Conservation (phyloP, 345 rosid genomes). For the Camelina sativa region DNA sequence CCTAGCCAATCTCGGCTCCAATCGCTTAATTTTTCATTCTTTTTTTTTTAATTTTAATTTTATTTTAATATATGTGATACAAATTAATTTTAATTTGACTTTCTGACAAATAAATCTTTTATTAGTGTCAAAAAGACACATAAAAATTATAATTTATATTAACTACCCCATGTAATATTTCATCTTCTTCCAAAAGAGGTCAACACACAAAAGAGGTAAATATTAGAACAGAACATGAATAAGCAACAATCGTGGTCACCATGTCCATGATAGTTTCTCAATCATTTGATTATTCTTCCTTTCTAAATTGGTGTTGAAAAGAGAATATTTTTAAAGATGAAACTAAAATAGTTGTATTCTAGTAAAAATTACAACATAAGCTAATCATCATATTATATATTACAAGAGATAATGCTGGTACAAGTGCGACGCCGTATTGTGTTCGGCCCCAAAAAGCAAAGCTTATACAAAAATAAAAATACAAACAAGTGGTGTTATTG, state of each 20-base stretch:
- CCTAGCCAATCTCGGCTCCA: conserved; percentile 31
- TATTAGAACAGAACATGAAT: neutral
- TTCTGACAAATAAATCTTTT: neutral
- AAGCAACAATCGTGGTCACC: neutral
- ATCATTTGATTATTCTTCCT: neutral
- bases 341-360: neutral
- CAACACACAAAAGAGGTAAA: neutral
- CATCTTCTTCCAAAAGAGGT: neutral
- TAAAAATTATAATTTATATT: neutral
- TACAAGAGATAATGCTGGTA: neutral
- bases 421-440: conserved; percentile 11
- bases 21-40: conserved; percentile 36
- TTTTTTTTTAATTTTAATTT: neutral
- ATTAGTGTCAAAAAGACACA: conserved; percentile 8
- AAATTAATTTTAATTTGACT: conserved; percentile 34
- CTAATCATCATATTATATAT: neutral
- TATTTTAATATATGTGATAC: neutral
- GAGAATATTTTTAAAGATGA: neutral
- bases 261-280: neutral
- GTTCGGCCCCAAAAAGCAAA: conserved; percentile 12
- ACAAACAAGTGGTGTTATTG: conserved; percentile 33
- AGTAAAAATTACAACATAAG: conserved; percentile 6
- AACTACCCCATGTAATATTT: conserved; percentile 9
- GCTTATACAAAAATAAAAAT: conserved; percentile 33
- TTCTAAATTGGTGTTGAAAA: neutral